phyloP scores from a whole-genome alignment of 1,284 basidiomycete species.

The Melanopsichium pennsylvanicum region DNA sequence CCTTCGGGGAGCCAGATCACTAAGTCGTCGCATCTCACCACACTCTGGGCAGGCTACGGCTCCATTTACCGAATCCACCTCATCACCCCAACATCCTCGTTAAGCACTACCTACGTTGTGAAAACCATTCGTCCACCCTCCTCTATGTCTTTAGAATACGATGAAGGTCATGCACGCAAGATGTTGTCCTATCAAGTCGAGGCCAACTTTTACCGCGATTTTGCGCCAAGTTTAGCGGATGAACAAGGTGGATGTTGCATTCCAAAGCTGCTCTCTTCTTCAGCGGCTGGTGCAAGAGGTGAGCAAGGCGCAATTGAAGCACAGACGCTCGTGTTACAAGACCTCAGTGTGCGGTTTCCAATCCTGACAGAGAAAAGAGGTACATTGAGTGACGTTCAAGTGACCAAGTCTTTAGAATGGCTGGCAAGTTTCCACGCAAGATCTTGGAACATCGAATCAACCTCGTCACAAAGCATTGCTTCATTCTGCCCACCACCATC shows the following conservation, averaged over 20 bases:
- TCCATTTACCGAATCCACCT: constrained; percentile 32
- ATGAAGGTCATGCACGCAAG: constrained; percentile 46
- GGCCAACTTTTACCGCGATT: constrained; percentile 43
- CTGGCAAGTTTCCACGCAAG: constrained; percentile 31
- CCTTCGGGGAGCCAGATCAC: constrained; percentile 4
- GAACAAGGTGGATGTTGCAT: constrained; percentile 3
- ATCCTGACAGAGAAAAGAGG: constrained; percentile 25
- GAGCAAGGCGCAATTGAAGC: background rate
- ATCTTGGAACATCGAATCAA: constrained; percentile 16
- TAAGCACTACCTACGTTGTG: constrained; percentile 19
- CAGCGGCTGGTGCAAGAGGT: background rate
- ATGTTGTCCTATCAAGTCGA: constrained; percentile 44
- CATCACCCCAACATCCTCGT: background rate
- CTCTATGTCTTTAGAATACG: background rate
- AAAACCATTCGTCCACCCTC: constrained; percentile 27
- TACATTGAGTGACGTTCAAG: constrained; percentile 14
- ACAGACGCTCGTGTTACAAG: constrained; percentile 20
- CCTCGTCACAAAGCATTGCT: background rate
- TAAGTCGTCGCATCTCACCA: constrained; percentile 13
- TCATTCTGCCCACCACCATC: constrained; percentile 20
- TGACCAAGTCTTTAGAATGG: constrained; percentile 27
- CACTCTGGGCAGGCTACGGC: constrained; percentile 48
- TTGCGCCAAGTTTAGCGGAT: background rate
- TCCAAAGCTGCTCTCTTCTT: constrained; percentile 9
- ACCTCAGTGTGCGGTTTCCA: constrained; percentile 12